These are phyloP conservation scores for Exophiala aquamarina DNA, from an alignment of 2,329 filamentous ascomycete genomes.

Conservation along the genomic window DNA sequence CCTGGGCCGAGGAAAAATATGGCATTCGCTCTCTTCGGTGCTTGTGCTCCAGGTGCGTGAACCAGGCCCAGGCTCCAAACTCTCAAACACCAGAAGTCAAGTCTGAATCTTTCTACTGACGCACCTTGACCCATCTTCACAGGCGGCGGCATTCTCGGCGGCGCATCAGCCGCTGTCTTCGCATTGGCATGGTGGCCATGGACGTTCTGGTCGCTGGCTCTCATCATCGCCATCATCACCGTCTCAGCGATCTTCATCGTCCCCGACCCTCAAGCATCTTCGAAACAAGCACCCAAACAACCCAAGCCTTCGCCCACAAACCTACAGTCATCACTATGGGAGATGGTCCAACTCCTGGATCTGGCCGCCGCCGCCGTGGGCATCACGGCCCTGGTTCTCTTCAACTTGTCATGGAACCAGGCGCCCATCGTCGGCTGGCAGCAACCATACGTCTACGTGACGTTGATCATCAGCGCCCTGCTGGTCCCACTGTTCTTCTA, in stretches of 20 bases:
- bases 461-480: slow-evolving; percentile 58
- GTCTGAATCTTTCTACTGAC: no score
- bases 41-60: slow-evolving; percentile 42
- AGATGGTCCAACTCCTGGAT: slow-evolving; percentile 40
- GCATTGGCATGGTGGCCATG: slow-evolving; percentile 53
- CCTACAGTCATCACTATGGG: slow-evolving; percentile 14
- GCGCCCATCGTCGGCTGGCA: slow-evolving; percentile 61
- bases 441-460: slow-evolving; percentile 55
- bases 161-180: slow-evolving; percentile 43
- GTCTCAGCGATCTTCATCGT: slow-evolving; percentile 38
- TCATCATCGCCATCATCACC: slow-evolving; percentile 40
- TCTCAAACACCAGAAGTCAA: no score
- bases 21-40: slow-evolving; percentile 56
- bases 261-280: no score
- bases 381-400: slow-evolving; percentile 57
- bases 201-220: slow-evolving; percentile 48
- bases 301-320: no score
- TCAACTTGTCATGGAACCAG: slow-evolving; percentile 70
- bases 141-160: slow-evolving; percentile 42
- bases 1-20: no score
- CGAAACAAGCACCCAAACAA: no score
- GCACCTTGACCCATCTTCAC: no score
- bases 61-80: no score
- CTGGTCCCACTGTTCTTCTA: slow-evolving; percentile 57
- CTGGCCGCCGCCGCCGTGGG: slow-evolving; percentile 46